These are phyloP conservation scores for Populus hybrid DNA, from an alignment of 441 rosid species.

Conservation along the genomic window DNA sequence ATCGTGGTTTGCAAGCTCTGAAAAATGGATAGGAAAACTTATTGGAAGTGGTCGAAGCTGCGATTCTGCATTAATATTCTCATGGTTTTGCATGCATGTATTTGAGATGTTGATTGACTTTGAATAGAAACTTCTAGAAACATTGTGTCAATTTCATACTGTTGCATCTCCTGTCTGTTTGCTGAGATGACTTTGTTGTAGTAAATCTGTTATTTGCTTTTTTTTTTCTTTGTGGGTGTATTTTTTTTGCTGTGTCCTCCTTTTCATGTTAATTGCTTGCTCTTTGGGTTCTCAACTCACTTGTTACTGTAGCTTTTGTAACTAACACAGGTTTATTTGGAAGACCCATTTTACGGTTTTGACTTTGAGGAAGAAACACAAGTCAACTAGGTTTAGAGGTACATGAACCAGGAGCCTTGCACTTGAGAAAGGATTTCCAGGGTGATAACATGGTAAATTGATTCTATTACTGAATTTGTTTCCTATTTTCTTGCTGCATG, in stretches of 20 bases:
- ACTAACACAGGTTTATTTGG: conserved; percentile 20
- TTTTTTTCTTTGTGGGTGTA: too few species aligned
- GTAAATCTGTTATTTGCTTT: neutral
- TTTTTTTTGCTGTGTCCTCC: neutral
- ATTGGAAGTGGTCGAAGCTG: conserved; percentile 13
- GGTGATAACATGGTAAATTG: conserved; percentile 10
- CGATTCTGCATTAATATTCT: neutral
- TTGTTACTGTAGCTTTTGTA: conserved; percentile 22
- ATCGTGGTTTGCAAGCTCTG: conserved; percentile 42
- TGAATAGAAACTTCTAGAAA: neutral
- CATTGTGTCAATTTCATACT: neutral
- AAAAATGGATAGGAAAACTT: conserved; percentile 30
- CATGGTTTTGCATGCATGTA: neutral
- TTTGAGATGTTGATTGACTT: neutral
- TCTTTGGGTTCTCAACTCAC: conserved; percentile 17
- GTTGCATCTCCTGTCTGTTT: neutral
- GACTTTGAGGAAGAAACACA: conserved; percentile 21
- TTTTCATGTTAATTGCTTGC: conserved; percentile 2
- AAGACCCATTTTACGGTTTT: conserved; percentile 17
- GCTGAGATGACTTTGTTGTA: conserved; percentile 10
- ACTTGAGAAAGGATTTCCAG: conserved; percentile 18
- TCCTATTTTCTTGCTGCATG: neutral
- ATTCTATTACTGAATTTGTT: neutral
- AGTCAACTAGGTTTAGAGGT: conserved; percentile 17
- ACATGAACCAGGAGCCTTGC: conserved; percentile 5